These are phyloP conservation scores for Turnera subulata DNA, from an alignment of 345 rosid species.

Conservation along the genomic window DNA sequence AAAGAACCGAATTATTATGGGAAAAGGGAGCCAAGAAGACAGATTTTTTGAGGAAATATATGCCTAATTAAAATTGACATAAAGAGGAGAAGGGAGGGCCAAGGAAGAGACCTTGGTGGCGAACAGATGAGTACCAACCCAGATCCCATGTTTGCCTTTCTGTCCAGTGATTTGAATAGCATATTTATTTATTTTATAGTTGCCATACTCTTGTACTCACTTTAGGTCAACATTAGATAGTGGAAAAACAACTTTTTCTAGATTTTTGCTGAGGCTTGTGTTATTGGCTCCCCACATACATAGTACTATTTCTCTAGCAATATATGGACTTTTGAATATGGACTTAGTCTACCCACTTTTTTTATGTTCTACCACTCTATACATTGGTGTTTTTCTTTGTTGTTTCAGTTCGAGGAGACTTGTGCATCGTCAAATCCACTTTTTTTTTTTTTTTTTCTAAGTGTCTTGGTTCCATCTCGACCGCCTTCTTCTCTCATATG, in stretches of 20 bases:
- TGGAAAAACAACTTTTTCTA: slow-evolving; percentile 49
- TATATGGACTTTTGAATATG: not conserved
- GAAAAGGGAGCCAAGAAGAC: not conserved
- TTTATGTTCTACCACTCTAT: too few relatives aligned
- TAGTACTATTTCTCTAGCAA: not conserved
- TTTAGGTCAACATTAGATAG: slow-evolving; percentile 50
- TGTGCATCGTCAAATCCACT: too few relatives aligned
- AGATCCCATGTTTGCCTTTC: slow-evolving; percentile 45
- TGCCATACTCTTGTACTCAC: slow-evolving; percentile 26
- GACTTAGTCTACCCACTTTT: too few relatives aligned
- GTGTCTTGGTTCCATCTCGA: too few relatives aligned
- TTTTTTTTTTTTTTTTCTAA: too few relatives aligned
- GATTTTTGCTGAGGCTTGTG: slow-evolving; percentile 28
- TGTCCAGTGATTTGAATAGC: slow-evolving; percentile 53
- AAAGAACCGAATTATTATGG: not conserved
- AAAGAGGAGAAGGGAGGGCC: slow-evolving; percentile 20
- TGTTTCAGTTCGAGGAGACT: too few relatives aligned
- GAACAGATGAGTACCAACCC: slow-evolving; percentile 43
- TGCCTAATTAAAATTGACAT: slow-evolving; percentile 4
- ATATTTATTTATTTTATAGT: slow-evolving; percentile 25
- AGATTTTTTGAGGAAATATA: not conserved
- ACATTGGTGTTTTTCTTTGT: too few relatives aligned
- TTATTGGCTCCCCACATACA: not conserved
- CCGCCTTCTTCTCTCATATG: too few relatives aligned
- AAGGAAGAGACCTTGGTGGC: slow-evolving; percentile 53